A percentile compares a stretch with the other conserved stretches of the same genome.
phyloP scores from a whole-genome alignment of 257 asterid species.

The Salvia miltiorrhiza region DNA sequence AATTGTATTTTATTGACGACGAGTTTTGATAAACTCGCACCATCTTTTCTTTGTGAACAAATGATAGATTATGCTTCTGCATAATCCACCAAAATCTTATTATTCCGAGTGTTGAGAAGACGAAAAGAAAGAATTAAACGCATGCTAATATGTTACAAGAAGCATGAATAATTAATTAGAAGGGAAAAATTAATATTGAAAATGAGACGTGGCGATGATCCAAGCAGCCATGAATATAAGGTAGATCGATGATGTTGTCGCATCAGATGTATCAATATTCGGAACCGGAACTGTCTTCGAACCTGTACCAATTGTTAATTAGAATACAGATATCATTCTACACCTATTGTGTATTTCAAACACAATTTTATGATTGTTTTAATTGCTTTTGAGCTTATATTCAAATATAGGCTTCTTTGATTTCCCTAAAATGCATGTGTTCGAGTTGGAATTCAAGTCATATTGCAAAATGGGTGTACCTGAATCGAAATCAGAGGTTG shows the following conservation, averaged over 20 bases:
- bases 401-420: background rate
- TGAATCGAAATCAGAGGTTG: background rate
- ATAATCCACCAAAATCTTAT: too few relatives aligned
- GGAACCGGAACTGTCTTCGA: slow-evolving; percentile 38
- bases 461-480: background rate
- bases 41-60: background rate
- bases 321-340: too few relatives aligned
- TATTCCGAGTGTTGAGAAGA: too few relatives aligned
- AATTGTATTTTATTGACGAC: background rate
- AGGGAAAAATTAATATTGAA: background rate
- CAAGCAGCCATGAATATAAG: slow-evolving; percentile 25
- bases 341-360: too few relatives aligned
- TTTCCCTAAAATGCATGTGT: too few relatives aligned
- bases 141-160: too few relatives aligned
- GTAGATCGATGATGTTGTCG: slow-evolving; percentile 13
- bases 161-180: too few relatives aligned
- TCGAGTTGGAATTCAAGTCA: background rate
- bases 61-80: background rate
- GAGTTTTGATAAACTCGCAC: background rate
- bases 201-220: slow-evolving; percentile 11
- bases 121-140: too few relatives aligned
- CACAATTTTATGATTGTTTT: background rate
- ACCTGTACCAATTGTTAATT: background rate
- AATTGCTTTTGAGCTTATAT: background rate
- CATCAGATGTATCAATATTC: slow-evolving; percentile 20